A percentile compares a stretch with the other conserved stretches of the same genome.
phyloP scores from a whole-genome alignment of 2,329 filamentous ascomycete genomes.

The Geosmithia putterillii region DNA sequence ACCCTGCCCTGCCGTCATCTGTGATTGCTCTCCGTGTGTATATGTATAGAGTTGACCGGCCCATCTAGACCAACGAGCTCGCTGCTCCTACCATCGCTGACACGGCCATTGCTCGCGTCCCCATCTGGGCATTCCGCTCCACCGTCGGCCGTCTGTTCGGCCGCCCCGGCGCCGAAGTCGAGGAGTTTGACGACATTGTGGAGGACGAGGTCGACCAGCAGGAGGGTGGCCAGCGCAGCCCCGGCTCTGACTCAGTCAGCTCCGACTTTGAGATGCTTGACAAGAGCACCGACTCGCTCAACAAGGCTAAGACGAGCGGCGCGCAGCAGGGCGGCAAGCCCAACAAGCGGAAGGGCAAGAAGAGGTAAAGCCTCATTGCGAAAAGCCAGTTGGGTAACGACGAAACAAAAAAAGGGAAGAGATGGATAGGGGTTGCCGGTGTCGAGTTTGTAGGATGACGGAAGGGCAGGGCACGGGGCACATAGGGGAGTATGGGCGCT shows the following conservation, averaged over 20 bases:
- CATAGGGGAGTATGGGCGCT: neutral
- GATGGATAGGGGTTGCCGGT: neutral
- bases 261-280: constrained; percentile 53
- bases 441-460: neutral
- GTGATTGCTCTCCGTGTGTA: no score
- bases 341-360: constrained; percentile 42
- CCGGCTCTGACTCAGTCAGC: constrained; percentile 43
- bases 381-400: neutral
- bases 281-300: constrained; percentile 44
- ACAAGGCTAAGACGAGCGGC: constrained; percentile 37
- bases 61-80: constrained; percentile 63
- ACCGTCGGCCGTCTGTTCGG: constrained; percentile 38
- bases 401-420: neutral
- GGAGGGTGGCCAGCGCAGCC: constrained; percentile 36
- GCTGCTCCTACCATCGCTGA: constrained; percentile 63
- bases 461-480: no score
- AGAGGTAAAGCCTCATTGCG: constrained; percentile 26
- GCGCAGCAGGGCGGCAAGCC: constrained; percentile 30
- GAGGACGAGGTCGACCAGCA: constrained; percentile 32
- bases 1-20: neutral
- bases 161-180: constrained; percentile 14
- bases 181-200: constrained; percentile 20
- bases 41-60: no score
- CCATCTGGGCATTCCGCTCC: constrained; percentile 56
- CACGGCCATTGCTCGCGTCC: constrained; percentile 71